Evolutionary conservation across 164 flowering plant species (phyloP), one percentile per base, ranked within the genome.

Genomic region (Tetrastigma voinierianum): DNA sequence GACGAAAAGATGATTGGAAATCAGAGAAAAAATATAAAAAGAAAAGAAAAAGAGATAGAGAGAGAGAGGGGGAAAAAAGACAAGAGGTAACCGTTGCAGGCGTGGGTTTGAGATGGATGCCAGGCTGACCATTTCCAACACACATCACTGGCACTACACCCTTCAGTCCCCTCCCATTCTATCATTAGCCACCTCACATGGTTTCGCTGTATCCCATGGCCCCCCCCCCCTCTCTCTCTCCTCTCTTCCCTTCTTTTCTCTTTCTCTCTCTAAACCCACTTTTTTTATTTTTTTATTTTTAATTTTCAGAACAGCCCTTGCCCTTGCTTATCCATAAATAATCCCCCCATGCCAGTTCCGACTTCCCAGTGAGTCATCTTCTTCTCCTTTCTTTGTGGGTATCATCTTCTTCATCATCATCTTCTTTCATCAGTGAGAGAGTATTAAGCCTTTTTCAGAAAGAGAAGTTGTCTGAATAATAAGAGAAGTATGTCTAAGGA

Each of bases 401-500:
- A n/a, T 51, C 53, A 7, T 60, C 57, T 56, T 45, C 21, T 60
- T 40, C 21, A n/a, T 2, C 15, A n/a, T n/a, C n/a, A n/a, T n/a
- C 15, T 4, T 19, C 49, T 46, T 59, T 67, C 5, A 32, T 32
- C 40, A 32, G 40, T 32, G 40, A 32, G 40, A n/a, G n/a, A n/a
- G n/a, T n/a, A n/a, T 32, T 32, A 32, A 32, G 40, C 40, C 6
- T 32, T 4, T 32, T 32, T n/a, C n/a, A n/a, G 40, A 32, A 3
- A 7, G 40, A 2, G 40, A 32, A 32, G 40, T n/a, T n/a, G 40
- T 4, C 3, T 32, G 6, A 32, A 7, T 32, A 7, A 40, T 21
- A 21, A 20, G 63, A 45, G 45, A 18, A 70, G 57, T 46, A 83
- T 83, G 88, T 67, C 86, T 14, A 83, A 87, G 70, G 87, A 84